Base-by-base conservation (phyloP, 495 filamentous ascomycete genomes). In the Trichodelitschia bisporula region DNA sequence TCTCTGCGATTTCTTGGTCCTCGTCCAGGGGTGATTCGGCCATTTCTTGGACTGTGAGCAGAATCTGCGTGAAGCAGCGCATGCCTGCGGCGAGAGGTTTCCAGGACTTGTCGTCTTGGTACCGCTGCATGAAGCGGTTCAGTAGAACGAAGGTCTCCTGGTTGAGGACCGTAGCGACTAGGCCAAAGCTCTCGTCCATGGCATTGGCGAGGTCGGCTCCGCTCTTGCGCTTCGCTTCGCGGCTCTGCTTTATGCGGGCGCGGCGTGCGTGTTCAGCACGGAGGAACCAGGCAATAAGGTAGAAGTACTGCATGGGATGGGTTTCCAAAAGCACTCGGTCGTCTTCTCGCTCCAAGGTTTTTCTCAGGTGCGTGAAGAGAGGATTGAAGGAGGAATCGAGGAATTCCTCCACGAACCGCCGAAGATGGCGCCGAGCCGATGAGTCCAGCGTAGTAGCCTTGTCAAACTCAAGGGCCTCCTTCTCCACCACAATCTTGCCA, bases 21-120 rank as follows among this genome's bases (percentile, higher is more conserved):
- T 95, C 89, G 37, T 93, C 84, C 15, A 78, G 58, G 0, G 66
- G 64, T 0, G 77, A 84, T 23, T 72, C 64, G 2, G 69, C 57
- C 89, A 99, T 99, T 35, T 90, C 79, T 43, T 93, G 84, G 2
- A 93, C 72, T 0, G 83, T 92, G 24, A 92, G 58, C n/a, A 97
- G 57, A 28, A 72, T 73, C 43, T 77, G 72, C 2, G 72, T 77
- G 45, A 91, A 89, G 42, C 79, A 91, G 28, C 77, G 70, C 73
- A 93, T 91, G 24, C 72, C 70, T 3, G 84, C 69, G 30, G 80
- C 78, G 12, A 93, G 51, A 38, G 83, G 73, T 26, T 66, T 65
- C 86, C 86, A 95, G 27, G 64, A 59, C 40, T 90, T 92, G 37
- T 72, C 61, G 42, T 86, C 78, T 30, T 75, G 56, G 31, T 67